These are phyloP conservation scores for Bipolaris zeicola DNA, from an alignment of 2,329 filamentous ascomycete genomes.

Conservation along the genomic window DNA sequence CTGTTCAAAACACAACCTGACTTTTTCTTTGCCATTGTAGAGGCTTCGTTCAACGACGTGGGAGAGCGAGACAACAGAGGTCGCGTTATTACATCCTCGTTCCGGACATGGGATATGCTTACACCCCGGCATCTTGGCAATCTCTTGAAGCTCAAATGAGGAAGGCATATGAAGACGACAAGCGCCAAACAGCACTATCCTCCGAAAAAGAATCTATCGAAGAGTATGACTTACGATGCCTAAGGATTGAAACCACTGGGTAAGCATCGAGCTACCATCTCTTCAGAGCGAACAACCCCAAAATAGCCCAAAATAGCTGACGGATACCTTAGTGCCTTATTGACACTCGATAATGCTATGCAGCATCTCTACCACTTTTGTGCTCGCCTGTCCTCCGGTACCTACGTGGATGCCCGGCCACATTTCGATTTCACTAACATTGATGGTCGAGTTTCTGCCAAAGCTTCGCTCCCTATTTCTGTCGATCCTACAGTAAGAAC, in stretches of 20 bases:
- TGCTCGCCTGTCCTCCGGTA: slow-evolving; percentile 60
- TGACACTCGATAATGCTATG: slow-evolving; percentile 75
- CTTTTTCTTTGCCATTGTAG: not conserved
- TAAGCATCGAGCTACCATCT: slow-evolving; percentile 20
- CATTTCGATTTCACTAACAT: slow-evolving; percentile 66
- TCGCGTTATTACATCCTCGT: slow-evolving; percentile 63
- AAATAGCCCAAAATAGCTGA: not conserved
- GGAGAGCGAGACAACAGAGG: slow-evolving; percentile 63
- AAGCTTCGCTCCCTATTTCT: slow-evolving; percentile 72
- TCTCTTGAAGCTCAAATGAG: slow-evolving; percentile 76
- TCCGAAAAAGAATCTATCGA: slow-evolving; percentile 57
- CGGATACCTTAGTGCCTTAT: slow-evolving; percentile 58
- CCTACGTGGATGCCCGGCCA: slow-evolving; percentile 69
- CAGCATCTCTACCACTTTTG: slow-evolving; percentile 86
- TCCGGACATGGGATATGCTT: slow-evolving; percentile 41
- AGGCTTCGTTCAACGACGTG: slow-evolving; percentile 69
- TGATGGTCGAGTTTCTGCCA: slow-evolving; percentile 54
- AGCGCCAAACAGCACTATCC: slow-evolving; percentile 57
- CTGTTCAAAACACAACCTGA: not conserved
- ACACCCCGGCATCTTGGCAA: slow-evolving; percentile 61
- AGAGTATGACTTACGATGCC: slow-evolving; percentile 43
- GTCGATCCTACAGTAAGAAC: slow-evolving; percentile 67
- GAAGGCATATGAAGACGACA: slow-evolving; percentile 68
- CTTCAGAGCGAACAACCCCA: not conserved
- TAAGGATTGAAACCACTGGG: slow-evolving; percentile 34